Conservation (phyloP, 352 stramenopile genomes). For the Hyaloperonospora arabidopsidis region DNA sequence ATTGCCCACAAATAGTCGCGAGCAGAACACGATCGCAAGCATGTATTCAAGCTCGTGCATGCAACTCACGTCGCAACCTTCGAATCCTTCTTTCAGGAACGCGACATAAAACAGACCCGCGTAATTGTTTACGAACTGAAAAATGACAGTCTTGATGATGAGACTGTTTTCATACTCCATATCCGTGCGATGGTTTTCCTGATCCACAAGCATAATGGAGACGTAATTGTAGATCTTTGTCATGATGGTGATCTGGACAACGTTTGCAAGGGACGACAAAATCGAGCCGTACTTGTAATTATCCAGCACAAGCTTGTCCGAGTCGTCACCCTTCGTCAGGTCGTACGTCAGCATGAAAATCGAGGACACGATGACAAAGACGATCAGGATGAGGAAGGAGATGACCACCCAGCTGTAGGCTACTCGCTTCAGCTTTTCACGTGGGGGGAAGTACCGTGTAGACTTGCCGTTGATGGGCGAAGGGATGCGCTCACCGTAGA, state of each 20-base stretch:
- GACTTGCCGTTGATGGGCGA: constrained; percentile 68
- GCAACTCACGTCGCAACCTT: constrained; percentile 66
- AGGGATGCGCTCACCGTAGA: constrained; percentile 62
- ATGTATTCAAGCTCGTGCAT: constrained; percentile 87
- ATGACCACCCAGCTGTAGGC: constrained; percentile 75
- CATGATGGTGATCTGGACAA: constrained; percentile 84
- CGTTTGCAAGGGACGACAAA: constrained; percentile 61
- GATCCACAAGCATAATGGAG: constrained; percentile 84
- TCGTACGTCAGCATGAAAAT: constrained; percentile 79
- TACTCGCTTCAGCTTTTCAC: constrained; percentile 65
- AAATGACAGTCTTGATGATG: constrained; percentile 92
- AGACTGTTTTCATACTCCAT: constrained; percentile 87
- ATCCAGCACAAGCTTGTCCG: constrained; percentile 48
- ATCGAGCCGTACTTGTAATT: constrained; percentile 64
- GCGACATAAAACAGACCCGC: constrained; percentile 91
- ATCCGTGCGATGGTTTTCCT: constrained; percentile 90
- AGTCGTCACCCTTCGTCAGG: constrained; percentile 53
- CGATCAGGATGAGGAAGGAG: constrained; percentile 64
- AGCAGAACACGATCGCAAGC: constrained; percentile 89
- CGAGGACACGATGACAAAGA: constrained; percentile 59
- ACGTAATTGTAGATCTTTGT: constrained; percentile 89
- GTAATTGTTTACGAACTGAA: constrained; percentile 95
- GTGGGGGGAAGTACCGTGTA: constrained; percentile 56
- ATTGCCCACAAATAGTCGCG: constrained; percentile 76
- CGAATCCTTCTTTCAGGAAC: constrained; percentile 83